Conservation (phyloP, 345 rosid genomes). For the Turnera subulata region DNA sequence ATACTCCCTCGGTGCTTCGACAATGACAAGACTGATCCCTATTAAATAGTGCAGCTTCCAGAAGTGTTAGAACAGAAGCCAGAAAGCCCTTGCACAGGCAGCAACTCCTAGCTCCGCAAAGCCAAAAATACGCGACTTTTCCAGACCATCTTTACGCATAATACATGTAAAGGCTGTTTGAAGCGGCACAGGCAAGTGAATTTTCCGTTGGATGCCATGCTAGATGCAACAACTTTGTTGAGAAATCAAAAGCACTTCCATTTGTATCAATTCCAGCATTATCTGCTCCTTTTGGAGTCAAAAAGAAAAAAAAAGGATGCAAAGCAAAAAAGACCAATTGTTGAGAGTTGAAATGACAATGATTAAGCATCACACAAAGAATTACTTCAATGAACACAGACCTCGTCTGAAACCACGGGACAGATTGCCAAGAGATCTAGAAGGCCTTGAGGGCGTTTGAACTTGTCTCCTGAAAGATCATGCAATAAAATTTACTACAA, state of each 20-base stretch:
- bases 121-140: constrained; percentile 7
- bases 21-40: constrained; percentile 5
- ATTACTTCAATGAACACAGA: constrained; percentile 15
- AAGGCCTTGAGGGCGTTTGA: constrained; percentile 43
- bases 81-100: constrained; percentile 14
- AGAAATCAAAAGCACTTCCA: constrained; percentile 52
- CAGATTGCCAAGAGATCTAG: constrained; percentile 46
- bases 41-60: constrained; percentile 8
- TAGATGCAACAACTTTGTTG: constrained; percentile 48
- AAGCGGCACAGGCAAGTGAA: constrained; percentile 52
- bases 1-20: constrained; percentile 19
- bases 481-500: neutral
- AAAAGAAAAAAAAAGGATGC: neutral
- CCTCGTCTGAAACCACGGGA: constrained; percentile 56
- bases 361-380: neutral
- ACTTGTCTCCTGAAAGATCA: constrained; percentile 44
- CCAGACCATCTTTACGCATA: constrained; percentile 35
- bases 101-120: constrained; percentile 9
- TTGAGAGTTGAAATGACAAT: neutral
- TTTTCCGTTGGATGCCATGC: constrained; percentile 62
- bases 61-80: constrained; percentile 7
- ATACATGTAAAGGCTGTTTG: constrained; percentile 65
- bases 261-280: constrained; percentile 42
- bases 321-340: constrained; percentile 1
- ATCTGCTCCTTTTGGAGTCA: constrained; percentile 35